Conservation (phyloP, 169 alveolate genomes). For the Plasmodium cynomolgi region DNA sequence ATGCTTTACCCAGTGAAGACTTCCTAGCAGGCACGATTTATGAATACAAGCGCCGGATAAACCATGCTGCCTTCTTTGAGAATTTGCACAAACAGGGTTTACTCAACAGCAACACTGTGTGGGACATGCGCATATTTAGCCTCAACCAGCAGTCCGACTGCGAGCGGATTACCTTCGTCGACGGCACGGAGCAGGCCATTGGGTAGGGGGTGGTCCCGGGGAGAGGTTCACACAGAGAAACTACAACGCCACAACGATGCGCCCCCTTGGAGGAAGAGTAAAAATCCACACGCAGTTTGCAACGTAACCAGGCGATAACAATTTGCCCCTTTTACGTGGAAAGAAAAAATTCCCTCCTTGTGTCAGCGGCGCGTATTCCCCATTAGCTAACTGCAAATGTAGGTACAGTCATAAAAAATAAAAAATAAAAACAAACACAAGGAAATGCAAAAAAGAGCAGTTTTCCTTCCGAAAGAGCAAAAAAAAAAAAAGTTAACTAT, state of each 20-base stretch:
- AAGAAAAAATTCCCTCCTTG: not conserved
- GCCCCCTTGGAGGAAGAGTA: not conserved
- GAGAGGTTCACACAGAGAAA: not conserved
- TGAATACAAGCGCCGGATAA: constrained; percentile 70
- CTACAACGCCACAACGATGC: not conserved
- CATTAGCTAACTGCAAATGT: not conserved
- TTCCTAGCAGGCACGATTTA: constrained; percentile 62
- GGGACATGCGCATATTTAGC: constrained; percentile 41
- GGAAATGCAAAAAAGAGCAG: not conserved
- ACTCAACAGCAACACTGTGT: constrained; percentile 43
- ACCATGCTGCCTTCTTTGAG: constrained; percentile 26
- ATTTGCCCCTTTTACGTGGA: not conserved
- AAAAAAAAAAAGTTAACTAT: no score
- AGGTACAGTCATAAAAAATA: not conserved
- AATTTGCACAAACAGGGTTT: constrained; percentile 49
- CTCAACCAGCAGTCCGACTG: constrained; percentile 68
- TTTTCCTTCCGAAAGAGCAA: not conserved
- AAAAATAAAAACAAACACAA: no score
- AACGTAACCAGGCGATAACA: not conserved
- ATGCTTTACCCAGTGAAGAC: constrained; percentile 56
- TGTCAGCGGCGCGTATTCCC: not conserved
- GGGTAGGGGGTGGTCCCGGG: not conserved
- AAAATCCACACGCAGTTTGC: no score
- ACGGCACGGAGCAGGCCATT: constrained; percentile 57
- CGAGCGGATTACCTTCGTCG: constrained; percentile 38